Base-by-base conservation (phyloP, 106 monocot species). In the Dendrobium huoshanense region DNA sequence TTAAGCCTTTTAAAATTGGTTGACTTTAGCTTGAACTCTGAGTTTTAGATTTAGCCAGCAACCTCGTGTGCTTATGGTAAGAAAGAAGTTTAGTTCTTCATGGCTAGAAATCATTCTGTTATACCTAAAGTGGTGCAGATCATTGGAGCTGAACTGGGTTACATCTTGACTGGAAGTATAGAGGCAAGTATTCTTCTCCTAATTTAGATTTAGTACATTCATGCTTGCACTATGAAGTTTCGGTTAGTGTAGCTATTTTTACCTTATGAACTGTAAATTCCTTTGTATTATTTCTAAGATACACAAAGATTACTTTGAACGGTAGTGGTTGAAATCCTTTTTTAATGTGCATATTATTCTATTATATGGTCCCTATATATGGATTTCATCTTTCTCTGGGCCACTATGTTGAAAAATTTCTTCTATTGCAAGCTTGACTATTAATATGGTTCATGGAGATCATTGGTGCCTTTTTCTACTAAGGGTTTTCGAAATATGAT, bases 161-260 rank as follows among this genome's bases (percentile, higher is more conserved):
- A 27, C 67, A 22, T 67, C 18, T 24, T 27, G 67, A 9, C 24
- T 10, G 10, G 22, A 27, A 67, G 67, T 27, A 25, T n/a, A 25
- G 67, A 67, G 67, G 67, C 67, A 67, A 67, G 67, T 67, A 67
- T 67, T 67, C 67, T 67, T 67, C 22, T 67, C 20, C 10, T 67
- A 67, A 45, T 67, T 67, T 67, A 27, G 67, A 67, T 67, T 67
- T 67, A 67, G 27, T 67, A 7, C 10, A 22, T 27, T 9, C 22
- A 2, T n/a, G 24, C 24, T 4, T 22, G 24, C n/a, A 9, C 45
- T 24, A 25, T 67, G 6, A 25, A 24, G 67, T 27, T 67, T n/a
- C 5, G 9, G 7, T 67, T 27, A 67, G 67, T 67, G 67, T 67
- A 9, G 4, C 5, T 67, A 67, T 9, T 27, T 67, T 5, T n/a